Evolutionary conservation across 768 basidiomycete species (phyloP).

Genomic region (Boletales sp.): DNA sequence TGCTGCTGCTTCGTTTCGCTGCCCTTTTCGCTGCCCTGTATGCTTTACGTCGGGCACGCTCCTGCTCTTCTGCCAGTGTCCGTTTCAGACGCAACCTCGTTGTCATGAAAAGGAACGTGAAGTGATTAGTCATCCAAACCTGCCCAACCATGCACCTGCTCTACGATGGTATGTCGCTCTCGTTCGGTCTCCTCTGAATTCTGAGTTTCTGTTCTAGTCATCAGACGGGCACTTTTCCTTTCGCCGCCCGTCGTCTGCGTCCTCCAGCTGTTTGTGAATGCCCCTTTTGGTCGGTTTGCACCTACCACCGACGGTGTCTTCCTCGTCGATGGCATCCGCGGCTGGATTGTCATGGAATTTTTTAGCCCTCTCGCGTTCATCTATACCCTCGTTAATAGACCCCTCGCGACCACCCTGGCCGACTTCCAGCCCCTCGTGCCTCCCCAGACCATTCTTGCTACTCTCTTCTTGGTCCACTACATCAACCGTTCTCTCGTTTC

Average conservation of each 20-base stretch:
- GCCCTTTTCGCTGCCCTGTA: slow-evolving; percentile 52
- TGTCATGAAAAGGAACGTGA: slow-evolving; percentile 14
- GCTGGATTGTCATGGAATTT: slow-evolving; percentile 83
- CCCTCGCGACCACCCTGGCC: slow-evolving; percentile 38
- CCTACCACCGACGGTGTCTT: slow-evolving; percentile 43
- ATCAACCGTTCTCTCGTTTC: slow-evolving; percentile 77
- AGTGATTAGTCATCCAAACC: slow-evolving; percentile 16
- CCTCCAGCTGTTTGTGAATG: slow-evolving; percentile 52
- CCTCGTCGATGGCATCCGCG: slow-evolving; percentile 52
- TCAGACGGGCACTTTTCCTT: slow-evolving; percentile 46
- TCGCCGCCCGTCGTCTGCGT: slow-evolving; percentile 36
- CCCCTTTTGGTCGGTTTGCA: slow-evolving; percentile 79
- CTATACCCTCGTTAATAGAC: slow-evolving; percentile 45
- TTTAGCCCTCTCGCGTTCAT: slow-evolving; percentile 56
- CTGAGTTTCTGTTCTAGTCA: slow-evolving; percentile 19
- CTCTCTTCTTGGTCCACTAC: slow-evolving; percentile 74
- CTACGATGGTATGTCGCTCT: slow-evolving; percentile 21
- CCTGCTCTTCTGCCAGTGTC: slow-evolving; percentile 57
- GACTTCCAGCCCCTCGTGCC: slow-evolving; percentile 30
- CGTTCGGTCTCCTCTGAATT: background rate
- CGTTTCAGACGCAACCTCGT: slow-evolving; percentile 60
- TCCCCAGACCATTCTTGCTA: slow-evolving; percentile 49
- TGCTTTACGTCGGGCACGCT: slow-evolving; percentile 36
- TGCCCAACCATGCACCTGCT: slow-evolving; percentile 14
- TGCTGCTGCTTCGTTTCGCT: slow-evolving; percentile 30